These are phyloP conservation scores for Sordariomycetes sp. DNA, from an alignment of 2,329 filamentous ascomycete species.

Conservation along the genomic window DNA sequence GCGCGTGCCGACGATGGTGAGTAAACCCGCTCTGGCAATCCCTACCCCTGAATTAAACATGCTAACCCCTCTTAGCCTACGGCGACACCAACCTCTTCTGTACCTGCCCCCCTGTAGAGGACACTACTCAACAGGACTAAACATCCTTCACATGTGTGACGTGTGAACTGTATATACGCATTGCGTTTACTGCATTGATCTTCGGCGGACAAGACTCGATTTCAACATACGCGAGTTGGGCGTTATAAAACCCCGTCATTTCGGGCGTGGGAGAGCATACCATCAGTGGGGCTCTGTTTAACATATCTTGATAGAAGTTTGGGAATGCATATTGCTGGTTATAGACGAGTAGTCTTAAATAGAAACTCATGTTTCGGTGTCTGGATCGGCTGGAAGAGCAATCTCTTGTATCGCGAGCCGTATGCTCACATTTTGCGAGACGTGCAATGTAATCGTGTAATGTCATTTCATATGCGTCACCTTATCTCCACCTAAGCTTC, in stretches of 20 bases:
- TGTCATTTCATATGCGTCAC: no score
- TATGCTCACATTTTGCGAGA: no score
- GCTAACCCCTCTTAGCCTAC: constrained; percentile 43
- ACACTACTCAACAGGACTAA: constrained; percentile 12
- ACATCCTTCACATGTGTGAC: background rate
- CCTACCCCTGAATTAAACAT: background rate
- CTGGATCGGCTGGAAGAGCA: no score
- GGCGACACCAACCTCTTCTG: constrained; percentile 92
- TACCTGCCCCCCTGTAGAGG: constrained; percentile 80
- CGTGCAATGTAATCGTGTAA: no score
- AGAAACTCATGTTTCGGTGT: no score
- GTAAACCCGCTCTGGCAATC: constrained; percentile 19
- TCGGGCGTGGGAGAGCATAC: background rate
- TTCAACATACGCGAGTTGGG: constrained; percentile 2
- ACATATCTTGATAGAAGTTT: background rate
- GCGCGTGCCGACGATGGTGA: constrained; percentile 80
- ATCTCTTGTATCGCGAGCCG: no score
- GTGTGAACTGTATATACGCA: no score
- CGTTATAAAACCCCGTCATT: background rate
- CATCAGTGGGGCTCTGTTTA: background rate
- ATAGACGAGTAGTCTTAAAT: background rate
- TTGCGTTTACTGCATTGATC: background rate
- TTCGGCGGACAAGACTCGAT: background rate
- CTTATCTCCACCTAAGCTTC: constrained; percentile 31
- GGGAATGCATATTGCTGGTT: background rate